Base-by-base conservation (phyloP, 2,329 filamentous ascomycete genomes). In the Didymella keratinophila region DNA sequence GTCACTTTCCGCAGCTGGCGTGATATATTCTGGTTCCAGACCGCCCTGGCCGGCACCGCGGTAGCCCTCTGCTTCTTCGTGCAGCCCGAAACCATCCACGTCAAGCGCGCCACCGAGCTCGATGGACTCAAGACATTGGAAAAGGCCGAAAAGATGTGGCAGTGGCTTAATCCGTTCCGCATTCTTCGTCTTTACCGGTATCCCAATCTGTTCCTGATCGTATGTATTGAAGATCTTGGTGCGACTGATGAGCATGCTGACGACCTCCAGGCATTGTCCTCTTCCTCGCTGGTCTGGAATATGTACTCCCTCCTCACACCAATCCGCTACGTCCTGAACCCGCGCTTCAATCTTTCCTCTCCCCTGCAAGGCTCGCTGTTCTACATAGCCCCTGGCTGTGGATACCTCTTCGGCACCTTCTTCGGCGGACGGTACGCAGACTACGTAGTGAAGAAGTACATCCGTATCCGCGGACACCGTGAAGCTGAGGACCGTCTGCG, bases 1-100 rank as follows among this genome's bases (percentile, higher is more conserved):
- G 89, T 93, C 16, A 93, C 89, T 0, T 92, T 87, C 74, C 81
- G 83, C 7, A 84, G 82, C 2, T 94, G 91, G 91, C 83, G 89
- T 18, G 84, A 85, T 41, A 91, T 93, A 52, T 93, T 92, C 78
- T 93, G 89, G 87, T 79, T 93, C 0, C 90, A 93, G 70, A 86
- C 87, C 0, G 89, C 84, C 0, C 80, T 92, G 6, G 87, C 87
- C 0, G 89, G 84, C 2, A 70, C 84, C 0, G 87, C 85, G 0
- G 80, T 83, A 0, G 20, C 87, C 0, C 82, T 88, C 0, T 83
- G 90, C 30, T 83, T 86, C 63, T 86, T 91, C 65, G 78, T 91
- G 12, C 82, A 93, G 11, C 88, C 89, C 0, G 90, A 93, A 72
- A 93, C 90, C 0, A 89, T 90, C 49, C 88, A 89, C 56, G 82